A percentile compares a stretch with the other conserved stretches of the same genome.
Conservation (phyloP, 495 filamentous ascomycete species). For the Echria macrotheca region DNA sequence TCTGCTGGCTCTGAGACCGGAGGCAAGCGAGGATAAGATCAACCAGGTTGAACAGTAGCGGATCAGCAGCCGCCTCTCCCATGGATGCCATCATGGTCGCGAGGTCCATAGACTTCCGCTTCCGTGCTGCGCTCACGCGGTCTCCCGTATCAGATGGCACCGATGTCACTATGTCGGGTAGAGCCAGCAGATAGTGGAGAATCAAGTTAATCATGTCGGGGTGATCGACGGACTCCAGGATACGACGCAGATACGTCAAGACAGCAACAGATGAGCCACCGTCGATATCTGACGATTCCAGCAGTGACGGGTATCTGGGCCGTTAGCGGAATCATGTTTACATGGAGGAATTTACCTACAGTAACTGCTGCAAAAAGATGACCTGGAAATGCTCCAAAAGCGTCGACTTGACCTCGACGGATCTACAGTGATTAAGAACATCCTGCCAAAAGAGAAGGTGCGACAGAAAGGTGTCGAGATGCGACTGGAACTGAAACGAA, state of each 20-base stretch:
- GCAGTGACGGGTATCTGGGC: conserved; percentile 80
- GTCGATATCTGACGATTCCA: conserved; percentile 94
- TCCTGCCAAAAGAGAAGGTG: conserved; percentile 98
- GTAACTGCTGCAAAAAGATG: conserved; percentile 87
- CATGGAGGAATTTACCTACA: conserved; percentile 53
- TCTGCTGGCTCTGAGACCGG: conserved; percentile 79
- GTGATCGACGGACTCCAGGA: conserved; percentile 85
- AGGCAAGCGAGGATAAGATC: conserved; percentile 85
- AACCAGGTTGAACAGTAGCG: conserved; percentile 84
- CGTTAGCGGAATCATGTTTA: background rate
- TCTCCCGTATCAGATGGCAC: conserved; percentile 20
- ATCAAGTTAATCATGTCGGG: conserved; percentile 89
- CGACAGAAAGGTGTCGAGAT: conserved; percentile 89
- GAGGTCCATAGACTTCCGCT: conserved; percentile 82
- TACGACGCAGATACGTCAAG: conserved; percentile 84
- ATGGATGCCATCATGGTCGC: conserved; percentile 69
- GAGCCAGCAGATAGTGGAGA: conserved; percentile 82
- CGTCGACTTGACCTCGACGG: conserved; percentile 83
- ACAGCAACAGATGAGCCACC: conserved; percentile 95
- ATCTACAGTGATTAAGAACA: conserved; percentile 89
- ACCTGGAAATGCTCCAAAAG: conserved; percentile 96
- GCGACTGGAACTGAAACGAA: conserved; percentile 63
- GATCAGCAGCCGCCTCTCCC: conserved; percentile 65
- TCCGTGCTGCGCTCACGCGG: conserved; percentile 59
- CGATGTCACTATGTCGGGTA: conserved; percentile 48